A percentile compares a stretch with the other conserved stretches of the same genome.
phyloP scores from a whole-genome alignment of 1,284 basidiomycete genomes.

The Ustilago loliicola region DNA sequence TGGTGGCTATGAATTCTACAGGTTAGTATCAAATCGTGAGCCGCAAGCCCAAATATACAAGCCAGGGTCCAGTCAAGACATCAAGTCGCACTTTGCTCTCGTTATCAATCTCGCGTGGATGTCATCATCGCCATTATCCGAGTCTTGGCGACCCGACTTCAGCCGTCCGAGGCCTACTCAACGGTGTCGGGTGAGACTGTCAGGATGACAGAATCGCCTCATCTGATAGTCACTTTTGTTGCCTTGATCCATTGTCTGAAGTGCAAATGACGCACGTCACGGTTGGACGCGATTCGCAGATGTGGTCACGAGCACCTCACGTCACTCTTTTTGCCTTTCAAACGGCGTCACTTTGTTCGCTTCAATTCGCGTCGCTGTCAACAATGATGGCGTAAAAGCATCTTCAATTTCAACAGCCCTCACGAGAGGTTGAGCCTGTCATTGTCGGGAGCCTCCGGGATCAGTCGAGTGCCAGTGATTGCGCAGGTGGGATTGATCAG shows the following conservation, averaged over 20 bases:
- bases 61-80: slow-evolving; percentile 1
- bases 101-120: slow-evolving; percentile 8
- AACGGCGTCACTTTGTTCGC: not conserved
- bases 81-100: not conserved
- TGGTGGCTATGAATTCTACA: too few relatives aligned
- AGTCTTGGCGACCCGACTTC: not conserved
- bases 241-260: not conserved
- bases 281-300: not conserved
- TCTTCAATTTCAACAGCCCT: not conserved
- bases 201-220: not conserved
- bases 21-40: not conserved
- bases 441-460: slow-evolving; percentile 3
- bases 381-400: slow-evolving; percentile 3
- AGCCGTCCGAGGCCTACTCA: not conserved
- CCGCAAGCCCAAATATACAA: not conserved
- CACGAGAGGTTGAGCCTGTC: not conserved
- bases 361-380: not conserved
- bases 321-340: not conserved
- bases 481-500: not conserved
- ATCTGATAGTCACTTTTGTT: not conserved
- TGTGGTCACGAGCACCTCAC: slow-evolving; percentile 2
- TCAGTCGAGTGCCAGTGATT: not conserved
- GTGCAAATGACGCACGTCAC: not conserved
- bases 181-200: not conserved
- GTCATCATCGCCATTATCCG: not conserved